These are phyloP conservation scores for Coemansia sp. DNA, from an alignment of 192 early-diverging fungal species.

Conservation along the genomic window DNA sequence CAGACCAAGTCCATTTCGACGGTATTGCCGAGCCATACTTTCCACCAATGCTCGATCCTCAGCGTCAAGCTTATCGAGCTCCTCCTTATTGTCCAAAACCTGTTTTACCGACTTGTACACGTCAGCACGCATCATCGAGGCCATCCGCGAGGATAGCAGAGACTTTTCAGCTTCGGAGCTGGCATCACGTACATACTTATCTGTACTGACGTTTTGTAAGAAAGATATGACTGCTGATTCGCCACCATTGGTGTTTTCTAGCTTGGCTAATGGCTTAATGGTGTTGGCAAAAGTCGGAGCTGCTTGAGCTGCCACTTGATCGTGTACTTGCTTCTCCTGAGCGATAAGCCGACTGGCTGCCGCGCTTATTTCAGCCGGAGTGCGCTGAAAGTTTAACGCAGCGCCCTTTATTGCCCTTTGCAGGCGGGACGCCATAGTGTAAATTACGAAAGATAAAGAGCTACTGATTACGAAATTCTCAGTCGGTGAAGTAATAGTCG, in stretches of 20 bases:
- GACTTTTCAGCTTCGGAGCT: conserved; percentile 60
- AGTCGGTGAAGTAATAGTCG: too few relatives aligned
- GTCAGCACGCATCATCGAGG: conserved; percentile 61
- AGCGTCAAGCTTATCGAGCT: conserved; percentile 42
- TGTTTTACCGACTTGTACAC: conserved; percentile 54
- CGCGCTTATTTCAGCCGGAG: conserved; percentile 17
- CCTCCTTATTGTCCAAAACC: conserved; percentile 39
- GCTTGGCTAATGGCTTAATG: conserved; percentile 26
- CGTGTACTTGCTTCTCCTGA: conserved; percentile 24
- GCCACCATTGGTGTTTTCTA: conserved; percentile 26
- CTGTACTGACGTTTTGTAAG: conserved; percentile 49
- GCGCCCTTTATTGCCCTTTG: conserved; percentile 15
- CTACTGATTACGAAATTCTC: neutral
- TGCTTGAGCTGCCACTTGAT: conserved; percentile 23
- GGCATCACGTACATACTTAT: conserved; percentile 64
- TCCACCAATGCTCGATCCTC: conserved; percentile 64
- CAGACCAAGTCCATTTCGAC: conserved; percentile 68
- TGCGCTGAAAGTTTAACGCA: conserved; percentile 21
- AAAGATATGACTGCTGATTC: conserved; percentile 24
- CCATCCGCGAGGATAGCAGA: conserved; percentile 58
- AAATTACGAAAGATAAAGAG: neutral
- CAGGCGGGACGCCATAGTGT: conserved; percentile 11
- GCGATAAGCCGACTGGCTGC: conserved; percentile 7
- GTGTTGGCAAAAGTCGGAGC: conserved; percentile 40
- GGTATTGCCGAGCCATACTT: conserved; percentile 62